phyloP scores from a whole-genome alignment of 1,139 yeast species.

The Suhomyces chickasaworum region DNA sequence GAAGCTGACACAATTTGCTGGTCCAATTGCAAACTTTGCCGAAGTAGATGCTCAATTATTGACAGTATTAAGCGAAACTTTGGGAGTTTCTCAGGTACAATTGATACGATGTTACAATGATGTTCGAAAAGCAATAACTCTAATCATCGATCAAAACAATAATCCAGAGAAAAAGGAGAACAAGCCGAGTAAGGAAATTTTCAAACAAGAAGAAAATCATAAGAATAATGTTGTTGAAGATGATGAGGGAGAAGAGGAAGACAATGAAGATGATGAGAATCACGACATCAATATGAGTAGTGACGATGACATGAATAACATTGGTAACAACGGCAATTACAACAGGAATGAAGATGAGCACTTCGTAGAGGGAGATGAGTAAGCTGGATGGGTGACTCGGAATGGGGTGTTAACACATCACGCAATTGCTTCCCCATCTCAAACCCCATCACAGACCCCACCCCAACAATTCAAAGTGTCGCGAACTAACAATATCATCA shows the following conservation, averaged over 20 bases:
- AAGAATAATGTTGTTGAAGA: background rate
- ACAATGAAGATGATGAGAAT: background rate
- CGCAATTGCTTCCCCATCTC: background rate
- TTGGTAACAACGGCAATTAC: background rate
- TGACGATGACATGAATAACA: background rate
- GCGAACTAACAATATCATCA: background rate
- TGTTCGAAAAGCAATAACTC: background rate
- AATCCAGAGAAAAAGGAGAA: background rate
- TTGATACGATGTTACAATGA: constrained; percentile 6
- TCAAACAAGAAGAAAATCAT: background rate
- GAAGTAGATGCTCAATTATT: constrained; percentile 1
- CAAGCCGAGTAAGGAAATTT: too few species aligned
- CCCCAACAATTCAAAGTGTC: background rate
- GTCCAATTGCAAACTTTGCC: background rate
- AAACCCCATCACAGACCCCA: background rate
- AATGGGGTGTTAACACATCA: background rate
- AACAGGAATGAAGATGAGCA: background rate
- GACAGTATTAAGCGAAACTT: constrained; percentile 3
- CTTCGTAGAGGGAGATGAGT: background rate
- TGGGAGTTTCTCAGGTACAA: constrained; percentile 4
- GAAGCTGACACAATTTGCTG: too few species aligned
- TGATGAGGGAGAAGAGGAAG: background rate
- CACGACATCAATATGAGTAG: too few species aligned
- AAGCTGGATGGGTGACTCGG: background rate
- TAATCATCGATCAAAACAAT: background rate